Base-by-base conservation (phyloP, 257 asterid species). In the Gardenia jasminoides region DNA sequence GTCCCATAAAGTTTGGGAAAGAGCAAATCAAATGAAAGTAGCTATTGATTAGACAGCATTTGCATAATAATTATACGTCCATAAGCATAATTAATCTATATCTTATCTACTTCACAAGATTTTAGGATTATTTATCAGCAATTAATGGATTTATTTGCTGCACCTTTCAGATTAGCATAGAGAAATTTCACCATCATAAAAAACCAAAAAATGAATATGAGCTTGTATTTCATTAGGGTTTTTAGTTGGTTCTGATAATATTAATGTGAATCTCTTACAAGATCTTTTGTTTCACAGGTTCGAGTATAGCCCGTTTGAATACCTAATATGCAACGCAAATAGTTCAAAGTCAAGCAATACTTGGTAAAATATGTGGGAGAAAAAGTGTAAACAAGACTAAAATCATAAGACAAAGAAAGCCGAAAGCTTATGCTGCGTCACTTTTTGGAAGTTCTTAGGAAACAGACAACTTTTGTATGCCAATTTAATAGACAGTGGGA, bases 381-480 rank as follows among this genome's bases (percentile, higher is more conserved):
- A 13, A 33, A 15, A 20, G 64, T 3, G 10, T 19, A 19, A 66
- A 66, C 9, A 30, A 16, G 3, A 66, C 44, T 9, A 66, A 56
- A 52, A 52, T 52, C 16, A 52, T 50, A 15, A 50, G 19, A 10
- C 10, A 47, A 24, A 76, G 62, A 81, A 22, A 17, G 13, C 62
- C 10, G 3, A 41, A 67, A 36, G 50, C 10, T 1, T 6, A 1
- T 39, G 50, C 3, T 67, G 48, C 50, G 7, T 67, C 48, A 67
- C 50, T 67, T 17, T 67, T 67, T 31, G 44, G 20, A 69, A 58
- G 41, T 67, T 50, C 74, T 78, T 20, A 73, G 41, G 30, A 67
- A 62, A 75, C 20, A 33, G 83, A 83, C 76, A 79, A 75, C 64
- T 50, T 36, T 61, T 70, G 81, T 68, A 75, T 66, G 83, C 58